These are phyloP conservation scores for Yamadazyma phyllophila DNA, from an alignment of 805 yeast species.

Conservation along the genomic window DNA sequence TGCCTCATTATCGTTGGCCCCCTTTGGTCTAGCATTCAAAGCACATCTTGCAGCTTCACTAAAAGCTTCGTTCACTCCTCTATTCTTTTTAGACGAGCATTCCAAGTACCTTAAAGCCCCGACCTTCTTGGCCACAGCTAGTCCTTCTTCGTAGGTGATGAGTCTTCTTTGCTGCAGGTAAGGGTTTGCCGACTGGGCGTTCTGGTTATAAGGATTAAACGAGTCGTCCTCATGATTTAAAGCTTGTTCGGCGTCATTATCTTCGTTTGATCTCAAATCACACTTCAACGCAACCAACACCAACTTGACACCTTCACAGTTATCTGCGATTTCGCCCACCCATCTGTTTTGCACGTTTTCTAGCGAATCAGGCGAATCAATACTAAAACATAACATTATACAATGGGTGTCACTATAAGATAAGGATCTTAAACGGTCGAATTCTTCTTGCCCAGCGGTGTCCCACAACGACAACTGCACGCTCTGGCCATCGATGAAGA, in stretches of 20 bases:
- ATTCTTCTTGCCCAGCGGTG: constrained; percentile 99
- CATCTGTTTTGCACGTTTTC: constrained; percentile 94
- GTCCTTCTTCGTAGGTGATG: constrained; percentile 89
- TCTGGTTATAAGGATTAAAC: constrained; percentile 32
- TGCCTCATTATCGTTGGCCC: constrained; percentile 46
- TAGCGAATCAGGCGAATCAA: constrained; percentile 89
- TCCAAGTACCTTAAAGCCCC: constrained; percentile 95
- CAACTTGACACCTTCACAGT: constrained; percentile 93
- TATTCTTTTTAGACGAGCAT: constrained; percentile 93
- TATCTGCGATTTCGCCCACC: constrained; percentile 96
- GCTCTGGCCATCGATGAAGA: constrained; percentile 90
- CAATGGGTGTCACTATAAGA: constrained; percentile 96
- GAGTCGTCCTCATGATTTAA: constrained; percentile 22
- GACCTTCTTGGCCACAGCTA: constrained; percentile 85
- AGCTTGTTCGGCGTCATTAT: constrained; percentile 37
- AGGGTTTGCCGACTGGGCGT: constrained; percentile 25
- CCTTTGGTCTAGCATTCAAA: constrained; percentile 81
- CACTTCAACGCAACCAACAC: constrained; percentile 94
- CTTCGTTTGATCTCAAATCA: constrained; percentile 76
- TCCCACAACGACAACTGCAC: constrained; percentile 95
- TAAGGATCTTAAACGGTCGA: constrained; percentile 87
- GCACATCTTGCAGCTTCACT: constrained; percentile 99
- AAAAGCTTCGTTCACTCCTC: constrained; percentile 99
- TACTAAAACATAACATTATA: constrained; percentile 92
- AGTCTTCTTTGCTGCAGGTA: constrained; percentile 44